These are phyloP conservation scores for Crataegus laevigata DNA, from an alignment of 306 rosid species.

Conservation along the genomic window DNA sequence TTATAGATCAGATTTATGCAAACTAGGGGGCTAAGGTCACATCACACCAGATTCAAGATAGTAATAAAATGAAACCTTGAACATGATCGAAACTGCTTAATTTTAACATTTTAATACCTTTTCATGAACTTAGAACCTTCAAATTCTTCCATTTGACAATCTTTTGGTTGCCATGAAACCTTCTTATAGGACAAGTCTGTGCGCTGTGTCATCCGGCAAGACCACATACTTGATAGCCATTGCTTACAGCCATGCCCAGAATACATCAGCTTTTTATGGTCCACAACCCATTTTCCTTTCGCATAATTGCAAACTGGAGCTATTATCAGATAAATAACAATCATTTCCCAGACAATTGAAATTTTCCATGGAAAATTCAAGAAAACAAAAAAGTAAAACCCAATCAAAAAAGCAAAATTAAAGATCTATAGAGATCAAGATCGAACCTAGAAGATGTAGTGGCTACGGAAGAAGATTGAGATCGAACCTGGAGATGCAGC, in stretches of 20 bases:
- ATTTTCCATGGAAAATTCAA: too few species aligned
- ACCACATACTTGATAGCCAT: constrained; percentile 87
- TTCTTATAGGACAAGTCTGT: constrained; percentile 79
- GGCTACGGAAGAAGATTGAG: too few species aligned
- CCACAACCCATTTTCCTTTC: constrained; percentile 92
- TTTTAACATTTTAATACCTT: constrained; percentile 47
- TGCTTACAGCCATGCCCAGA: constrained; percentile 75
- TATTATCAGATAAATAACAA: constrained; percentile 14
- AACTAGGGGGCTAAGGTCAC: neutral
- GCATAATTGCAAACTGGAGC: constrained; percentile 68
- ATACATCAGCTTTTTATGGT: constrained; percentile 54
- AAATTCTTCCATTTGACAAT: constrained; percentile 78
- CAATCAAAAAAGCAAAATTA: too few species aligned
- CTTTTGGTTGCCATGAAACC: constrained; percentile 84
- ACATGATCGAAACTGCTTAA: neutral
- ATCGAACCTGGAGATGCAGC: too few species aligned
- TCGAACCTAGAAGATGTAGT: too few species aligned
- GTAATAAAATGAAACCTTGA: neutral
- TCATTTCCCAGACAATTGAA: too few species aligned
- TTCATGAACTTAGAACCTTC: constrained; percentile 59
- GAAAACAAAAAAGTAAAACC: too few species aligned
- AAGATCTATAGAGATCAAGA: too few species aligned
- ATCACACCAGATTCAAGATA: neutral
- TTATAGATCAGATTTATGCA: neutral
- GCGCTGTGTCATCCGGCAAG: constrained; percentile 80